A percentile compares a stretch with the other conserved stretches of the same genome.
Conservation (phyloP, 2,329 filamentous ascomycete genomes). For the Hypoxylon sp. region DNA sequence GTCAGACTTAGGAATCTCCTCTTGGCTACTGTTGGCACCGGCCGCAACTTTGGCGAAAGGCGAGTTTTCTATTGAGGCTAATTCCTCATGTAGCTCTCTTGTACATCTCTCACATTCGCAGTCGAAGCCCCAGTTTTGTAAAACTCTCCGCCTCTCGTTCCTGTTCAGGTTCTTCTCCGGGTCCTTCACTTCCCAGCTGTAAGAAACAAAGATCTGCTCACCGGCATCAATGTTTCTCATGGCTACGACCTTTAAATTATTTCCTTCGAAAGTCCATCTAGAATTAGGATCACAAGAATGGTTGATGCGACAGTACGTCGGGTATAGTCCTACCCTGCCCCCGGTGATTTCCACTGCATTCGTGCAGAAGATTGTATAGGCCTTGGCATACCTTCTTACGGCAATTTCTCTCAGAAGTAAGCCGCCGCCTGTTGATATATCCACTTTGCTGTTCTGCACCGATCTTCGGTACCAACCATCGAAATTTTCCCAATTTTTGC, state of each 20-base stretch:
- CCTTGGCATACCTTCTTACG: background rate
- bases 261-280: background rate
- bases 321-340: background rate
- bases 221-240: background rate
- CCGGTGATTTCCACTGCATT: background rate
- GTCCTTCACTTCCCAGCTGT: background rate
- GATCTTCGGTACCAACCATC: background rate
- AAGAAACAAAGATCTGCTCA: slow-evolving; percentile 1
- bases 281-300: slow-evolving; percentile 2
- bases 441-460: background rate
- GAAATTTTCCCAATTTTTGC: background rate
- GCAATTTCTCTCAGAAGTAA: background rate
- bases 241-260: background rate
- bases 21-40: no score
- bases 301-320: background rate
- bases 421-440: background rate
- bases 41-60: no score
- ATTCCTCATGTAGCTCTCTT: background rate
- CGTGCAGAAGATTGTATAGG: background rate
- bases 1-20: no score
- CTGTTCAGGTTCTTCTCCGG: no score
- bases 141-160: background rate
- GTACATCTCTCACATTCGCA: background rate
- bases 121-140: background rate
- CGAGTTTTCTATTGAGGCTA: background rate